Percentiles rank a stretch among this genome's conserved stretches.
Evolutionary conservation across 768 basidiomycete genomes (phyloP).

Genomic region (Pholiota microspora): DNA sequence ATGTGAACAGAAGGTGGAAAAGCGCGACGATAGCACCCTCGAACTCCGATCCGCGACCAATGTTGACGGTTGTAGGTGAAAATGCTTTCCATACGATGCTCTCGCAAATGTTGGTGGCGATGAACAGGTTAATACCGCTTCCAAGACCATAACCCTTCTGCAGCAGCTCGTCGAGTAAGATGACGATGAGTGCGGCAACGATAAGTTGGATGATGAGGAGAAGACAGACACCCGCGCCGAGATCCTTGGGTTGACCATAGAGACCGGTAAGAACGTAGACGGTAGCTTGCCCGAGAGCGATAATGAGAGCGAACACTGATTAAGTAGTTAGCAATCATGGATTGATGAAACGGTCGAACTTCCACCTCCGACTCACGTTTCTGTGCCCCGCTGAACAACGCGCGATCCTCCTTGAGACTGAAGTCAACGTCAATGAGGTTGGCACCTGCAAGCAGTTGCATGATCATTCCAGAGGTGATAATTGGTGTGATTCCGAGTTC

Average conservation of each 20-base stretch:
- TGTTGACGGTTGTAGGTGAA: conserved; percentile 97
- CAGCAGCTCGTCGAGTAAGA: conserved; percentile 96
- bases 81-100: conserved; percentile 99
- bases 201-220: conserved; percentile 95
- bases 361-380: conserved; percentile 94
- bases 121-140: conserved; percentile 97
- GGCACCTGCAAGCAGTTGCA: conserved; percentile 97
- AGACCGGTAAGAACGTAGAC: conserved; percentile 97
- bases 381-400: conserved; percentile 93
- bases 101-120: conserved; percentile 99
- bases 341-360: no score
- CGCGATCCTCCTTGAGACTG: conserved; percentile 93
- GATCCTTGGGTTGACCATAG: conserved; percentile 89
- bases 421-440: conserved; percentile 99
- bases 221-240: conserved; percentile 96
- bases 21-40: conserved; percentile 95
- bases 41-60: conserved; percentile 96
- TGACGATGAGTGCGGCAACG: conserved; percentile 92
- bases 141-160: conserved; percentile 99
- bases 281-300: conserved; percentile 93
- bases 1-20: conserved; percentile 97
- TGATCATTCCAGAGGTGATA: conserved; percentile 98
- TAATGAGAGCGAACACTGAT: conserved; percentile 94
- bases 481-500: conserved; percentile 98
- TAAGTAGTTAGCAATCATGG: no score